Conservation (phyloP, 2,329 filamentous ascomycete species). For the Raffaelea ambrosiae region DNA sequence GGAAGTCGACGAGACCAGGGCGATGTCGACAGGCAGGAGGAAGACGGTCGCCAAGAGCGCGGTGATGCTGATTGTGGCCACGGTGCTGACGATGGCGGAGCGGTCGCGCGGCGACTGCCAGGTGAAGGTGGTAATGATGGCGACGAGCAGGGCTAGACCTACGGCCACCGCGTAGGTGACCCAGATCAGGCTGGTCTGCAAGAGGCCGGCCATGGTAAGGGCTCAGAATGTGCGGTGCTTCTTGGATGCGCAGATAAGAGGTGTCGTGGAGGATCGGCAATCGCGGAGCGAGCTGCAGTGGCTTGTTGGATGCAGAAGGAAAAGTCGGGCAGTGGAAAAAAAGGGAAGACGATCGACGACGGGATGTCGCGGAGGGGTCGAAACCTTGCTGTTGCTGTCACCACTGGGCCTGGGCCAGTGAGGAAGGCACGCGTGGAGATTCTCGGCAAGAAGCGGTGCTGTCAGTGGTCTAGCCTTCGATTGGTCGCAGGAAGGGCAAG, state of each 20-base stretch:
- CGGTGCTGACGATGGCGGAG: conserved; percentile 69
- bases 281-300: background rate
- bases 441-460: background rate
- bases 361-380: background rate
- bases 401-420: background rate
- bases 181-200: conserved; percentile 92
- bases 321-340: background rate
- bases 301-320: no score
- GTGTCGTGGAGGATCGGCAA: no score
- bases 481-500: no score
- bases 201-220: conserved; percentile 36
- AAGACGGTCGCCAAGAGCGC: conserved; percentile 85
- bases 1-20: conserved; percentile 83
- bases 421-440: background rate
- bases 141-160: conserved; percentile 64
- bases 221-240: background rate
- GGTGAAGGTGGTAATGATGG: conserved; percentile 78
- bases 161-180: conserved; percentile 82
- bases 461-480: no score
- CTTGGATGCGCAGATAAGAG: no score
- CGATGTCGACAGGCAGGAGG: conserved; percentile 89
- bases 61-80: conserved; percentile 81
- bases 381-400: background rate
- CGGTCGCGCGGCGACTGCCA: conserved; percentile 88
- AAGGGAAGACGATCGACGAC: background rate